Evolutionary conservation across 495 filamentous ascomycete genomes (phyloP).

Genomic region (Rhizodiscina lignyota): DNA sequence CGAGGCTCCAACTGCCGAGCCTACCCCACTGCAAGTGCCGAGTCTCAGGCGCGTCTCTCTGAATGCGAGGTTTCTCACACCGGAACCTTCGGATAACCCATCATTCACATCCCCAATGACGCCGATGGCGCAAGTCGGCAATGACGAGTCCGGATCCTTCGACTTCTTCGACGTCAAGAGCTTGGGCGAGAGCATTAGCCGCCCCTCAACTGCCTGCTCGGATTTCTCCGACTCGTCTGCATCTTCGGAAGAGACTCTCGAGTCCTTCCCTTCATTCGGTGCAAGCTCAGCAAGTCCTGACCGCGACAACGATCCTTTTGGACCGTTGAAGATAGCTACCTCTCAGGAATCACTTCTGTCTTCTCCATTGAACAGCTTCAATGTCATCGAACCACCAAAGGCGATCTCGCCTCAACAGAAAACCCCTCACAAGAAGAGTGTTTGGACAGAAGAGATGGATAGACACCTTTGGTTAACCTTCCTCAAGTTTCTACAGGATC

Average conservation of each 20-base stretch:
- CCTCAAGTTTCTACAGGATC: constrained; percentile 72
- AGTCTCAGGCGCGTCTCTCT: neutral
- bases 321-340: too few species aligned
- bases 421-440: constrained; percentile 17
- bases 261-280: constrained; percentile 45
- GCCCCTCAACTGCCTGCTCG: constrained; percentile 43
- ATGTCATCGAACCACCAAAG: too few species aligned
- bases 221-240: constrained; percentile 51
- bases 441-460: constrained; percentile 82
- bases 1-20: neutral
- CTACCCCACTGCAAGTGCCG: neutral
- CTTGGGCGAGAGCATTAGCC: constrained; percentile 23
- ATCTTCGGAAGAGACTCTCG: constrained; percentile 47
- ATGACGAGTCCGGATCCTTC: neutral
- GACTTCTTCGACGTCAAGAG: neutral
- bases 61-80: neutral
- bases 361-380: constrained; percentile 17
- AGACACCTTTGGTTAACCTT: constrained; percentile 89
- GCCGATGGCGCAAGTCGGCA: neutral
- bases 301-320: constrained; percentile 42
- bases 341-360: constrained; percentile 7
- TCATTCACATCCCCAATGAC: neutral
- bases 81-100: neutral
- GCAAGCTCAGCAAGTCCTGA: constrained; percentile 56
- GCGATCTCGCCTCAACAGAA: too few species aligned